Evolutionary conservation across 1,284 basidiomycete species (phyloP), one percentile per base, ranked within the genome.

Genomic region (Ustilago loliicola): DNA sequence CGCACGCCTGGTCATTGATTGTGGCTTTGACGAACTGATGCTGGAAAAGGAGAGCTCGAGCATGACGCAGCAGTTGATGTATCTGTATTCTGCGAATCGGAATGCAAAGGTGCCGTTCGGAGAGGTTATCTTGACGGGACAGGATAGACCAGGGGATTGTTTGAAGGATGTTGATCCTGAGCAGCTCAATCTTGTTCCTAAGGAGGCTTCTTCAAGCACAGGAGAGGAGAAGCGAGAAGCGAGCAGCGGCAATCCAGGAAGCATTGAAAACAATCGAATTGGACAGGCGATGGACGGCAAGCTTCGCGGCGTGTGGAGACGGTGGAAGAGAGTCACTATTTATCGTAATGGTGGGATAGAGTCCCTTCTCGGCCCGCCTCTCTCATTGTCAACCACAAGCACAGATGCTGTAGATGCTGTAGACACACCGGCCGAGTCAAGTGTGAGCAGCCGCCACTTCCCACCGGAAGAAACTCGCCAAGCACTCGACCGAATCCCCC

Each of bases 1-100:
- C 42, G 83, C 84, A 21, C 90, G 90, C 38, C 89, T 99, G 2
- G 91, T 97, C 23, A 88, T 99, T 30, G 97, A 99, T 87, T 89
- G 97, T 8, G 94, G 92, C 2, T 99, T 99, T 85, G 97, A 99
- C 86, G 91, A 95, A 54, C 89, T 93, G 87, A 99, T 99, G 97
- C 91, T 88, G 55, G 94, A 95, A 63, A 95, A 95, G 94, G 97
- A 99, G 89, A 90, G 96, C 71, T 91, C 89, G 71, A 97, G 94
- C 21, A 90, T 99, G 84, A 91, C 90, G 54, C 92, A 93, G 42
- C 97, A 99, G 87, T 88, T 98, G 61, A 92, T 91, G 36, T 97
- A 93, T 85, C 91, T 93, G 38, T 98, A 98, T 87, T 92, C 93
- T 77, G 90, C 91, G 52, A 96, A 98, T 87, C 91, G 93, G 59